Conservation (phyloP, 2,329 filamentous ascomycete species). For the Penicillium italicum region DNA sequence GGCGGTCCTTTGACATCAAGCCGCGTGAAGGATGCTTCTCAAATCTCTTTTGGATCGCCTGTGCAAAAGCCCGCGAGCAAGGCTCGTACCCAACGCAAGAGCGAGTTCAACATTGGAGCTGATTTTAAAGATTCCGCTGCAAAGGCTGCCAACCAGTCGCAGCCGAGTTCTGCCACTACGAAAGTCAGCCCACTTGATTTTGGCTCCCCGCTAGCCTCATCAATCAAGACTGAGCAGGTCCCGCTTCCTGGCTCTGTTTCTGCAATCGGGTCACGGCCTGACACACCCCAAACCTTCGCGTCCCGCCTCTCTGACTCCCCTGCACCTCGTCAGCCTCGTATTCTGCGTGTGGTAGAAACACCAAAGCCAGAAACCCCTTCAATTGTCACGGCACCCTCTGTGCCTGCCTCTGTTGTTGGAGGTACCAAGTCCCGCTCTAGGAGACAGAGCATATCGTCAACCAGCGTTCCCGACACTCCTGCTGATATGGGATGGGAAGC, state of each 20-base stretch:
- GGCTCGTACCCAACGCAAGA: slow-evolving; percentile 24
- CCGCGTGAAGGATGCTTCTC: slow-evolving; percentile 32
- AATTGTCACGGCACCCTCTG: slow-evolving; percentile 31
- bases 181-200: slow-evolving; percentile 38
- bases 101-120: slow-evolving; percentile 13
- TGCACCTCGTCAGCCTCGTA: slow-evolving; percentile 44
- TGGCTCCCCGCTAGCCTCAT: slow-evolving; percentile 25
- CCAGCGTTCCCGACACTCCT: slow-evolving; percentile 59
- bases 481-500: slow-evolving; percentile 58
- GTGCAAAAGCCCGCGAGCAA: slow-evolving; percentile 34
- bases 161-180: slow-evolving; percentile 3
- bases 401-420: slow-evolving; percentile 29
- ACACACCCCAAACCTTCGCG: slow-evolving; percentile 43
- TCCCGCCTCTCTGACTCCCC: slow-evolving; percentile 41
- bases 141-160: slow-evolving; percentile 7
- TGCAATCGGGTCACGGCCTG: slow-evolving; percentile 47
- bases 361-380: slow-evolving; percentile 49
- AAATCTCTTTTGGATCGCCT: slow-evolving; percentile 44
- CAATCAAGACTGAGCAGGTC: slow-evolving; percentile 26
- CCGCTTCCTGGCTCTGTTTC: slow-evolving; percentile 29
- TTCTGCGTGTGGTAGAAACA: slow-evolving; percentile 56
- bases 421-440: slow-evolving; percentile 33
- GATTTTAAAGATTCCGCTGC: slow-evolving; percentile 18
- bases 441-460: slow-evolving; percentile 50
- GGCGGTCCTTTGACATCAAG: slow-evolving; percentile 20